Conservation (phyloP, 768 basidiomycete genomes). For the Suillus fuscotomentosus region DNA sequence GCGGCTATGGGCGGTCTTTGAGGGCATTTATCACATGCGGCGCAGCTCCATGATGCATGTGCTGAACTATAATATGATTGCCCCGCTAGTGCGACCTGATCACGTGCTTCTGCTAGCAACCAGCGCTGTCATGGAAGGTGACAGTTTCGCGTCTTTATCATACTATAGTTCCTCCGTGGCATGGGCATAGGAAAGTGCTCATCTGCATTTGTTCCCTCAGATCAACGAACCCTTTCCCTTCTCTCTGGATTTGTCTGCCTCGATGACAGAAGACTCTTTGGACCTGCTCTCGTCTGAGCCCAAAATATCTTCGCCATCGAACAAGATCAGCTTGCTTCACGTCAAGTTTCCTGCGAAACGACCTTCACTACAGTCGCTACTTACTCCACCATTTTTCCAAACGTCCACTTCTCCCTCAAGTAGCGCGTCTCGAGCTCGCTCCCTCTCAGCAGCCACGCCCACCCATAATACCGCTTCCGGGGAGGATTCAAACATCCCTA, state of each 20-base stretch:
- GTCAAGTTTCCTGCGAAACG: conserved; percentile 47
- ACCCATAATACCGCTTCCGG: neutral
- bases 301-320: conserved; percentile 6
- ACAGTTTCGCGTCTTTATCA: neutral
- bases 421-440: conserved; percentile 17
- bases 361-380: conserved; percentile 51
- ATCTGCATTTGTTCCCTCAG: conserved; percentile 10
- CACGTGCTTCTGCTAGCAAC: conserved; percentile 12
- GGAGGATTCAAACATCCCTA: conserved; percentile 5
- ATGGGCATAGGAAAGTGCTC: conserved; percentile 4
- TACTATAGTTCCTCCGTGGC: conserved; percentile 7
- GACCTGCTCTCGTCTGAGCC: neutral
- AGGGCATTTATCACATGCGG: neutral
- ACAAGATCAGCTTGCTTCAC: conserved; percentile 9
- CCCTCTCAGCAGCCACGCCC: conserved; percentile 11
- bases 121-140: neutral
- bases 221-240: conserved; percentile 4
- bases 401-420: conserved; percentile 34
- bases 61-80: neutral
- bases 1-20: neutral
- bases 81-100: neutral
- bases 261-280: conserved; percentile 7
- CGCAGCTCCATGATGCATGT: neutral
- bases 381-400: conserved; percentile 40
- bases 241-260: conserved; percentile 4